Base-by-base conservation (phyloP, 2,329 filamentous ascomycete species). In the Alternaria consortialis region DNA sequence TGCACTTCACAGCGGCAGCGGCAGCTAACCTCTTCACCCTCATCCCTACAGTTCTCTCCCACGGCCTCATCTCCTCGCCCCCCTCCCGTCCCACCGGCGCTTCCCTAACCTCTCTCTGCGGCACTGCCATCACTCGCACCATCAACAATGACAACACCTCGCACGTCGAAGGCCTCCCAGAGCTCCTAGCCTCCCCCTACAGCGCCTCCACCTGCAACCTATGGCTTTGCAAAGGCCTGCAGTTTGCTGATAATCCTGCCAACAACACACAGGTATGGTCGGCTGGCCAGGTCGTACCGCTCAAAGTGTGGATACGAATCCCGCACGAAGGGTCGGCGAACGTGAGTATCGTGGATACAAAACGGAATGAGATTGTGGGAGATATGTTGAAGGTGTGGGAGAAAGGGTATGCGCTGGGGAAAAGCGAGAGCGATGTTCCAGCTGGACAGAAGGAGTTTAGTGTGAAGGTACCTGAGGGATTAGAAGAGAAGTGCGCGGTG, bases 261-360 rank as follows among this genome's bases (percentile, higher is more conserved):
- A 84, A 84, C 62, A 81, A 88, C 50, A 79, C 77, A 40, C 79
- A 75, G 27, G 87, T 82, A 78, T 83, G 80, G 13, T 71, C 80
- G 3, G 83, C 84, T 52, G 61, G 68, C 15, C 74, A 75, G 32
- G 76, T 86, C 43, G 67, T 77, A 23, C 75, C 85, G 54, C 74
- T 73, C 36, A 80, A 84, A 65, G 80, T 84, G 60, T 76, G 81
- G 66, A 77, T 85, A 60, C 75, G 78, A 17, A 83, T 84, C 53
- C 84, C 84, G 27, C 85, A 87, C 72, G 83, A 82, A 29, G 85
- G 85, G 25, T 77, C 76, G 7, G 84, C 84, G 58, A 89, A 89
- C 72, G 84, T 89, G n/a, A 86, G 83, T 8, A 82, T 89, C 44
- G 82, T 89, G 64, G 80, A 86, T 68, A 87, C 85, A 3, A 78